Conservation (phyloP, 2,329 filamentous ascomycete genomes). For the Westerdykella sp. region DNA sequence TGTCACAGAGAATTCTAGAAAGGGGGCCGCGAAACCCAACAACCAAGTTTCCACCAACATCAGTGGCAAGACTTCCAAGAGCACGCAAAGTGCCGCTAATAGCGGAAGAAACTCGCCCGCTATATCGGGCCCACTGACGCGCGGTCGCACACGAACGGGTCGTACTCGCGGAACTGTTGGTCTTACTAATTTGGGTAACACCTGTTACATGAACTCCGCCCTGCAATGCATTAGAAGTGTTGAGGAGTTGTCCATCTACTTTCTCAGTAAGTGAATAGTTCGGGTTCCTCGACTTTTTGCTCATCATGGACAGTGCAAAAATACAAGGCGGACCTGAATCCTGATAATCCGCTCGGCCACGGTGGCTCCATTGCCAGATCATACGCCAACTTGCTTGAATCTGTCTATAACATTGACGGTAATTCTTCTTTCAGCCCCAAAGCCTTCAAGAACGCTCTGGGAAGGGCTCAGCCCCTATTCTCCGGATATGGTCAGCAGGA, state of each 20-base stretch:
- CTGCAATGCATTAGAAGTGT: constrained; percentile 91
- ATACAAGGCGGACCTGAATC: constrained; percentile 76
- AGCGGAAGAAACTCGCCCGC: constrained; percentile 67
- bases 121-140: constrained; percentile 54
- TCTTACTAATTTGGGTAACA: constrained; percentile 87
- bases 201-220: constrained; percentile 98
- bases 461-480: constrained; percentile 75
- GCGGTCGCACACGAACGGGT: constrained; percentile 65
- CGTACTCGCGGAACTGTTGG: constrained; percentile 72
- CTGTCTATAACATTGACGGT: constrained; percentile 67
- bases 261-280: constrained; percentile 50
- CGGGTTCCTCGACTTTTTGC: too few species aligned
- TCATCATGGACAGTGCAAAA: constrained; percentile 43
- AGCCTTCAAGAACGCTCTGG: constrained; percentile 76
- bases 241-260: constrained; percentile 89
- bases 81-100: constrained; percentile 36
- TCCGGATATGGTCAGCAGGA: constrained; percentile 95
- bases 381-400: constrained; percentile 68
- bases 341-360: constrained; percentile 76
- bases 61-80: constrained; percentile 30
- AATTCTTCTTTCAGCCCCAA: constrained; percentile 67
- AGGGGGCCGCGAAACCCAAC: constrained; percentile 34
- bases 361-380: constrained; percentile 79
- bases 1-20: constrained; percentile 45
- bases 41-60: constrained; percentile 40